These are phyloP conservation scores for Pythium phragmitis DNA, from an alignment of 352 stramenopile genomes.

Conservation along the genomic window DNA sequence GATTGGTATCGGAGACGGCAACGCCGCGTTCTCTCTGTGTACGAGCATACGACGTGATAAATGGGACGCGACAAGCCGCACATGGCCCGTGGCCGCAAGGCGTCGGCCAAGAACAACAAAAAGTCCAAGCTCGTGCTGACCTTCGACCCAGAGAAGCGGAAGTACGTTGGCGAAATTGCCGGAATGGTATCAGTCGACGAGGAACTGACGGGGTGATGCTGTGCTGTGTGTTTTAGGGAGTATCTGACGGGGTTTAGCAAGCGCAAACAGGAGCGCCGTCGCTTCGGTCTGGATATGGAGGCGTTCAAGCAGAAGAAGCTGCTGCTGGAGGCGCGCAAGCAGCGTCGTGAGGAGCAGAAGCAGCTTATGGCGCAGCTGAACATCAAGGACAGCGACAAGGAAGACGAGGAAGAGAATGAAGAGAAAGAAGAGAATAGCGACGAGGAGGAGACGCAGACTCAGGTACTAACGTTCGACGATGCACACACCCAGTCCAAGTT, in stretches of 20 bases:
- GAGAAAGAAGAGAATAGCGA: slow-evolving; percentile 36
- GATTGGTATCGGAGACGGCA: neutral
- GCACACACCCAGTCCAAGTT: slow-evolving; percentile 86
- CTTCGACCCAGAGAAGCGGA: slow-evolving; percentile 86
- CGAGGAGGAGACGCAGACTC: slow-evolving; percentile 24
- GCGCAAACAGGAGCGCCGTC: slow-evolving; percentile 83
- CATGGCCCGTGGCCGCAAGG: slow-evolving; percentile 30
- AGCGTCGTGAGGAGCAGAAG: slow-evolving; percentile 81
- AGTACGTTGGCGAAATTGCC: slow-evolving; percentile 34
- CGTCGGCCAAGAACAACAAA: slow-evolving; percentile 60
- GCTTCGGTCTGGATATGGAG: slow-evolving; percentile 88
- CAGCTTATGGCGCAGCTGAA: slow-evolving; percentile 61
- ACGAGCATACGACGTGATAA: neutral
- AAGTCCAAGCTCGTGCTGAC: slow-evolving; percentile 88
- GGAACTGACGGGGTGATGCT: neutral
- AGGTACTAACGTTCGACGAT: slow-evolving; percentile 80
- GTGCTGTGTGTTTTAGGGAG: slow-evolving; percentile 37
- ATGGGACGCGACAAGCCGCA: slow-evolving; percentile 30
- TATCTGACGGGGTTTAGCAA: slow-evolving; percentile 88
- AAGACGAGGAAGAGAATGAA: slow-evolving; percentile 29
- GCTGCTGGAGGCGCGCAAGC: slow-evolving; percentile 77
- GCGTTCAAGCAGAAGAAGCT: slow-evolving; percentile 88
- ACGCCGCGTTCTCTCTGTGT: slow-evolving; percentile 8
- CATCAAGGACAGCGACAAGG: slow-evolving; percentile 44
- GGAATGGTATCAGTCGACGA: neutral